Percentiles rank a stretch among this genome's conserved stretches.
Conservation (phyloP, 495 filamentous ascomycete genomes). For the Aspergillus bertholletiae region DNA sequence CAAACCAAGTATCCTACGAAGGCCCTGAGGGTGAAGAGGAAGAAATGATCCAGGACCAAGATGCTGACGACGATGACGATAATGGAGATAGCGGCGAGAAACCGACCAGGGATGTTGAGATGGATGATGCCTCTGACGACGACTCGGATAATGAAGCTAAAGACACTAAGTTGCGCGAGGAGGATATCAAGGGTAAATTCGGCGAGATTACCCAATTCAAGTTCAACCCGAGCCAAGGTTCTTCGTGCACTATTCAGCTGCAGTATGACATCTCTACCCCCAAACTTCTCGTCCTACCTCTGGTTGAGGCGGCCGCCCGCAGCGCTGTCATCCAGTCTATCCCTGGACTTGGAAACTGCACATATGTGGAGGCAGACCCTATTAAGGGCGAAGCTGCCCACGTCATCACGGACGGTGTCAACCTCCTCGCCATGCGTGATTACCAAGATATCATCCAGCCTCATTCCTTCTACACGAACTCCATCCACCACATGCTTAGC, state of each 20-base stretch:
- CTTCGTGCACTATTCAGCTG: slow-evolving; percentile 74
- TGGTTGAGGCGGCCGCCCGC: slow-evolving; percentile 75
- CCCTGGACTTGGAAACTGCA: slow-evolving; percentile 65
- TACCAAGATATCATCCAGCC: slow-evolving; percentile 84
- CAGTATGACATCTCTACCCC: slow-evolving; percentile 78
- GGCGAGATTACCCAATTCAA: slow-evolving; percentile 68
- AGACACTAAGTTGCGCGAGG: slow-evolving; percentile 53
- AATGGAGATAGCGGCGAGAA: slow-evolving; percentile 35
- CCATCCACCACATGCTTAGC: slow-evolving; percentile 76
- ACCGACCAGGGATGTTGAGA: slow-evolving; percentile 23
- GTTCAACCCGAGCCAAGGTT: slow-evolving; percentile 72
- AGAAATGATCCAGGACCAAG: slow-evolving; percentile 53
- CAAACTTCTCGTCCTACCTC: slow-evolving; percentile 87
- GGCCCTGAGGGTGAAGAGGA: slow-evolving; percentile 90
- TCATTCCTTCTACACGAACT: slow-evolving; percentile 85
- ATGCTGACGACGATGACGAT: slow-evolving; percentile 41
- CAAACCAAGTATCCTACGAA: slow-evolving; percentile 82
- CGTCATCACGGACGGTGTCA: slow-evolving; percentile 80
- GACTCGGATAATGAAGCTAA: slow-evolving; percentile 37
- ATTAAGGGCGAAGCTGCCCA: slow-evolving; percentile 49
- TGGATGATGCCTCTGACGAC: slow-evolving; percentile 31
- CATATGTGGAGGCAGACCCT: slow-evolving; percentile 64
- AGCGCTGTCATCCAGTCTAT: slow-evolving; percentile 85
- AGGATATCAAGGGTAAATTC: slow-evolving; percentile 61
- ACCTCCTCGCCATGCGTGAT: slow-evolving; percentile 84